Evolutionary conservation across 192 early-diverging fungal genomes (phyloP).

Genomic region (Spizellomyces sp.): DNA sequence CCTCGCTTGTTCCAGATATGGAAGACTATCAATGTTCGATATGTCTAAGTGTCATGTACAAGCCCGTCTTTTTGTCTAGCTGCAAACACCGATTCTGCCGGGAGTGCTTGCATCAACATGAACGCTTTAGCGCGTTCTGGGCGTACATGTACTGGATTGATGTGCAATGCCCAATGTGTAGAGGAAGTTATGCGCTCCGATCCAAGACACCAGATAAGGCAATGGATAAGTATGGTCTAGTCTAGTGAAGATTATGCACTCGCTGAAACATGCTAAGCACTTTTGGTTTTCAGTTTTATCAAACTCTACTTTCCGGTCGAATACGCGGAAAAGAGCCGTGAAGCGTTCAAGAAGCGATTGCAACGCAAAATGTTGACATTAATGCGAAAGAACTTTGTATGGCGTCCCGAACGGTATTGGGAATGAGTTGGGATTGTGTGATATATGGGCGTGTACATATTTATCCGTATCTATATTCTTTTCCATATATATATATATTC

Average conservation of each 20-base stretch:
- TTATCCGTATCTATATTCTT: too few relatives aligned
- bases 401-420: background rate
- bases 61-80: slow-evolving; percentile 15
- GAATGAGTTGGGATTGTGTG: too few relatives aligned
- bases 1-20: slow-evolving; percentile 4
- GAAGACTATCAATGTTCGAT: slow-evolving; percentile 13
- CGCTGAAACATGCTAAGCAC: background rate
- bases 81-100: slow-evolving; percentile 26
- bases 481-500: too few relatives aligned
- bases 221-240: slow-evolving; percentile 20
- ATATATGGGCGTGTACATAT: too few relatives aligned
- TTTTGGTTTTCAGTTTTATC: slow-evolving; percentile 1
- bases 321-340: slow-evolving; percentile 3
- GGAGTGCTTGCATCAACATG: slow-evolving; percentile 28
- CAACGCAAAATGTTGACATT: slow-evolving; percentile 13
- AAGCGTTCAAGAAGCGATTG: slow-evolving; percentile 3
- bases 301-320: slow-evolving; percentile 22
- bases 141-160: slow-evolving; percentile 30
- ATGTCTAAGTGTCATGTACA: slow-evolving; percentile 18
- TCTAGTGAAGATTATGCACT: too few relatives aligned
- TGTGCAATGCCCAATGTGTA: slow-evolving; percentile 20
- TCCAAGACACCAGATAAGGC: slow-evolving; percentile 2
- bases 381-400: slow-evolving; percentile 6
- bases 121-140: slow-evolving; percentile 23
- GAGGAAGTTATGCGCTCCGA: slow-evolving; percentile 19